Evolutionary conservation across 805 yeast species (phyloP).

Genomic region (Starmerella roubikii): DNA sequence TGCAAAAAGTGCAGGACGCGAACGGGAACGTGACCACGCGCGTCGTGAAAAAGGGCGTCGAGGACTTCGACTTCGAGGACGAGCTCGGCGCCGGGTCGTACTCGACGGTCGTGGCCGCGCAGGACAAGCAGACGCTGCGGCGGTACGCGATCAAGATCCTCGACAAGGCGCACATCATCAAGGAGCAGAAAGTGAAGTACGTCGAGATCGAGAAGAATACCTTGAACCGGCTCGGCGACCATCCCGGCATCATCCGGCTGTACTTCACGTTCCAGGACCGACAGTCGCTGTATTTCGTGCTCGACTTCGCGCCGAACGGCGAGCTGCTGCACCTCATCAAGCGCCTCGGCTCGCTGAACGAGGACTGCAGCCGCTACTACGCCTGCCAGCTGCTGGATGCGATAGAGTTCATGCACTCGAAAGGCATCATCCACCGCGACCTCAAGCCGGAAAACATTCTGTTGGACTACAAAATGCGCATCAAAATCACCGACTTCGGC

Average conservation of each 20-base stretch:
- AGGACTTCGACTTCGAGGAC: constrained; percentile 80
- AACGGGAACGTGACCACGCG: constrained; percentile 39
- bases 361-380: constrained; percentile 63
- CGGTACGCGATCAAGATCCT: constrained; percentile 85
- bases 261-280: constrained; percentile 94
- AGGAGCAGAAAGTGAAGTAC: constrained; percentile 87
- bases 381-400: constrained; percentile 84
- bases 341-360: constrained; percentile 54
- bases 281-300: constrained; percentile 71
- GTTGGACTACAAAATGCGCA: constrained; percentile 68
- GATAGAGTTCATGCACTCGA: constrained; percentile 71
- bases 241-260: constrained; percentile 86
- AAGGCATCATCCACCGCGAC: constrained; percentile 87
- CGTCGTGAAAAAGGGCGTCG: constrained; percentile 43
- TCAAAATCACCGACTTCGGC: constrained; percentile 93
- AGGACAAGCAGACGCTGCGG: constrained; percentile 56
- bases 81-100: constrained; percentile 92
- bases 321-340: constrained; percentile 67
- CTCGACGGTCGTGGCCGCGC: constrained; percentile 81
- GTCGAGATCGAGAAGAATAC: constrained; percentile 92
- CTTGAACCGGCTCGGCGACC: constrained; percentile 72
- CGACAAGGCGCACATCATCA: constrained; percentile 82
- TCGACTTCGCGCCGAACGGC: constrained; percentile 93
- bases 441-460: constrained; percentile 88
- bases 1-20: constrained; percentile 16